phyloP scores from a whole-genome alignment of 2,329 filamentous ascomycete species.

The Colletotrichum spinosum region DNA sequence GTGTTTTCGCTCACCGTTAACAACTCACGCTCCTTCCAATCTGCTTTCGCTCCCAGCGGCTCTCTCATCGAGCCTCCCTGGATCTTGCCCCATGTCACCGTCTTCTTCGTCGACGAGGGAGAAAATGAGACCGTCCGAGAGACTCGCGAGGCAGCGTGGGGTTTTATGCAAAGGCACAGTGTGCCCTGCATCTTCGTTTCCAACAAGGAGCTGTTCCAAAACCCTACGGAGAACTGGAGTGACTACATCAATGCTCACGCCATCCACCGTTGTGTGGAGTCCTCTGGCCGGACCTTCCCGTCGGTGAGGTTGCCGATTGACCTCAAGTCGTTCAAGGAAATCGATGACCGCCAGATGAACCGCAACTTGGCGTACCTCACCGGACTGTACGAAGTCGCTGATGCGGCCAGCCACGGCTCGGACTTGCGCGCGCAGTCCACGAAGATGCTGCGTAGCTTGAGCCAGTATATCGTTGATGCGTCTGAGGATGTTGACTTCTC shows the following conservation, averaged over 20 bases:
- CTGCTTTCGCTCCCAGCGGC: conserved; percentile 49
- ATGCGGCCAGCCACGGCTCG: conserved; percentile 8
- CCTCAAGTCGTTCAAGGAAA: conserved; percentile 59
- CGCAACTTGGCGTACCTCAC: conserved; percentile 63
- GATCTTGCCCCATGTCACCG: conserved; percentile 60
- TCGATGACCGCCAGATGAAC: conserved; percentile 65
- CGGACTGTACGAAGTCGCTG: conserved; percentile 45
- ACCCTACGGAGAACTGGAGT: conserved; percentile 47
- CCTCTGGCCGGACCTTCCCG: conserved; percentile 47
- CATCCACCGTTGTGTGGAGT: conserved; percentile 61
- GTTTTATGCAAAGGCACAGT: conserved; percentile 59
- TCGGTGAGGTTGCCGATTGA: conserved; percentile 60
- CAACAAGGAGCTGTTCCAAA: conserved; percentile 53
- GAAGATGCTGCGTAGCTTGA: conserved; percentile 16
- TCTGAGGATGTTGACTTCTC: conserved; percentile 23
- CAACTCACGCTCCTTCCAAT: conserved; percentile 51
- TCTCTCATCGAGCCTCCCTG: conserved; percentile 56
- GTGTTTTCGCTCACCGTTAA: conserved; percentile 54
- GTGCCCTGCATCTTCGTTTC: conserved; percentile 63
- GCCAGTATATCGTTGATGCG: conserved; percentile 1
- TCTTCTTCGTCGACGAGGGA: conserved; percentile 60
- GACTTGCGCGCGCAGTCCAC: conserved; percentile 3
- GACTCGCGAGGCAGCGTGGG: conserved; percentile 56
- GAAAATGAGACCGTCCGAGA: conserved; percentile 52
- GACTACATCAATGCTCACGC: conserved; percentile 54